phyloP scores from a whole-genome alignment of 1,139 yeast species.

The Sugiyamaella paludigena region DNA sequence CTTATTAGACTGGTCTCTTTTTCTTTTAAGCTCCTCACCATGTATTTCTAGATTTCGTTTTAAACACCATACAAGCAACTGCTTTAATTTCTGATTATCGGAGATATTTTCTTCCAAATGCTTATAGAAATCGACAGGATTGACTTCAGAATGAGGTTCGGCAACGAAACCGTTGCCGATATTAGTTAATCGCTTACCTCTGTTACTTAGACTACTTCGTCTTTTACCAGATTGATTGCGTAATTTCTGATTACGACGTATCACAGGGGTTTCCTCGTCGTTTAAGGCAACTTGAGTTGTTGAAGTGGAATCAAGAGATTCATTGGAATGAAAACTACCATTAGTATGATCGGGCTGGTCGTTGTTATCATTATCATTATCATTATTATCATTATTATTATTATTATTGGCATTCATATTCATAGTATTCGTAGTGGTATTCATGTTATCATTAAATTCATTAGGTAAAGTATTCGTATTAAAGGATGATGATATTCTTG shows the following conservation, averaged over 20 bases:
- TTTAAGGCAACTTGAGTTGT: slow-evolving; percentile 10
- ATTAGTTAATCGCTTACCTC: slow-evolving; percentile 74
- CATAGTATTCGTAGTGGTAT: background rate
- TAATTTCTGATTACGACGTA: slow-evolving; percentile 40
- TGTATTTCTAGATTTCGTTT: slow-evolving; percentile 47
- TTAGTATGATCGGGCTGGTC: background rate
- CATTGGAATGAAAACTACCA: background rate
- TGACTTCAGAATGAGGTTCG: slow-evolving; percentile 64
- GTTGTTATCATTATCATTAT: background rate
- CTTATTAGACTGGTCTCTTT: slow-evolving; percentile 21
- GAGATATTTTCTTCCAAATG: slow-evolving; percentile 61
- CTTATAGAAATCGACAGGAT: slow-evolving; percentile 56
- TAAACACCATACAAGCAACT: slow-evolving; percentile 67
- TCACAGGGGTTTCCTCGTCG: slow-evolving; percentile 42
- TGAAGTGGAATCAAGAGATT: background rate
- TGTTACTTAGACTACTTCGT: slow-evolving; percentile 36
- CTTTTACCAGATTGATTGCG: slow-evolving; percentile 33
- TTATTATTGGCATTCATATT: background rate
- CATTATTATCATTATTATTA: slow-evolving; percentile 1
- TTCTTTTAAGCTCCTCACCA: slow-evolving; percentile 35
- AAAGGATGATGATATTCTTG: too few species aligned
- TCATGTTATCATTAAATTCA: background rate
- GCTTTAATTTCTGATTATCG: slow-evolving; percentile 72
- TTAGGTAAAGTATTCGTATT: background rate
- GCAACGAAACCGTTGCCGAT: slow-evolving; percentile 72